A percentile compares a stretch with the other conserved stretches of the same genome.
phyloP scores from a whole-genome alignment of 2,329 filamentous ascomycete species.

The Raffaelea arxii region DNA sequence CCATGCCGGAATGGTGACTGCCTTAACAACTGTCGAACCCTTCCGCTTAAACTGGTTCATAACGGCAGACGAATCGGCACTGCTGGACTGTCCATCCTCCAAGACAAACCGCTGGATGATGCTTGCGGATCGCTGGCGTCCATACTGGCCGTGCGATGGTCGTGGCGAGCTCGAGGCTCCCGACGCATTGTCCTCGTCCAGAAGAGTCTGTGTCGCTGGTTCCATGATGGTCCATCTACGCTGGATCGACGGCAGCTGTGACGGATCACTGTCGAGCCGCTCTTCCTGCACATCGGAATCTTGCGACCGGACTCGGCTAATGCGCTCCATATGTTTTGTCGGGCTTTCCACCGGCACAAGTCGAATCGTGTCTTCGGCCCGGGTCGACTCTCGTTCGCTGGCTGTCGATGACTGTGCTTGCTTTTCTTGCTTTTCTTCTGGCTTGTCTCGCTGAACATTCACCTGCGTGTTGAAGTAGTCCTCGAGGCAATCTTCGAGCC shows the following conservation, averaged over 20 bases:
- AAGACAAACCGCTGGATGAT: slow-evolving; percentile 52
- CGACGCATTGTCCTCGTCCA: slow-evolving; percentile 10
- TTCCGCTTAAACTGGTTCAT: slow-evolving; percentile 33
- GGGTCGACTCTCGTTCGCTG: slow-evolving; percentile 20
- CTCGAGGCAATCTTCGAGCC: slow-evolving; percentile 83
- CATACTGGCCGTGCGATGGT: too few relatives aligned
- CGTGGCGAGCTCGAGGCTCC: too few relatives aligned
- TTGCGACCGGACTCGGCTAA: background rate
- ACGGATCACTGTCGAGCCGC: slow-evolving; percentile 10
- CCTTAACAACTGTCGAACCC: slow-evolving; percentile 53
- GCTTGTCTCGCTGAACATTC: slow-evolving; percentile 69
- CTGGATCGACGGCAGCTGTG: slow-evolving; percentile 21
- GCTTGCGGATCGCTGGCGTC: slow-evolving; percentile 43
- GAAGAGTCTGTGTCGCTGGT: slow-evolving; percentile 1
- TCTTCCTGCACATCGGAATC: background rate
- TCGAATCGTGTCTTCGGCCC: slow-evolving; percentile 22
- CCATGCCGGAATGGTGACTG: slow-evolving; percentile 93
- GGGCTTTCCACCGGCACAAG: slow-evolving; percentile 19
- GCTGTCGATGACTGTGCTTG: slow-evolving; percentile 17
- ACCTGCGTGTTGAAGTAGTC: slow-evolving; percentile 92
- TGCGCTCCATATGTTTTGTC: background rate
- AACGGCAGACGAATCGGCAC: slow-evolving; percentile 30
- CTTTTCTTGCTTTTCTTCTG: slow-evolving; percentile 49
- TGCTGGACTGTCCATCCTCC: slow-evolving; percentile 35
- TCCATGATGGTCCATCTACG: slow-evolving; percentile 24